Base-by-base conservation (phyloP, 2,329 filamentous ascomycete species). In the Penicillium sp. region DNA sequence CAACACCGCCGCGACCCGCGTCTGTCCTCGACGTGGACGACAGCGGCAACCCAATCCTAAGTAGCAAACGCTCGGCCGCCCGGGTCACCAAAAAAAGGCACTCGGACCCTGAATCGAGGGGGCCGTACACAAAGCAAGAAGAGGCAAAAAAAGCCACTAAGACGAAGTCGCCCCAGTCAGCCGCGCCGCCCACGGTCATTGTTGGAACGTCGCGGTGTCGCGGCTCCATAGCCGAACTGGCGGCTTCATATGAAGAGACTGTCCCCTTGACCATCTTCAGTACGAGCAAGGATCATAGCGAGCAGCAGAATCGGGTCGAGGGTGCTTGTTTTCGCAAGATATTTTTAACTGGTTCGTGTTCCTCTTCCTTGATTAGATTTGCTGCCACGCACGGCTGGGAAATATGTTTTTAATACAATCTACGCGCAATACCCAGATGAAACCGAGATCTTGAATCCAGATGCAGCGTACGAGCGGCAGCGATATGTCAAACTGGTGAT, bases 241-340 rank as follows among this genome's bases (percentile, higher is more conserved):
- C 35, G 3, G 21, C 54, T 6, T 26, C 54, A 7, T 56, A 56
- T 29, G 2, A 11, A 8, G 44, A 44, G 30, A 23, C 21, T 11
- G 7, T 17, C 6, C 5, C 44, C 7, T 35, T 56, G 17, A 56
- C 45, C 5, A 38, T 56, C 7, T 56, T 56, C 13, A 56, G 44
- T 9, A 48, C 54, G 44, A n/a, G 15, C 15, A 56, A 47, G 44
- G 54, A 56, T 30, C 26, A 56, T 7, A 56, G 41, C 44, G 54
- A 56, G 26, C 8, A 48, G 7, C 7, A 7, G 5, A 56, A 56
- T 21, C 2, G 13, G 23, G 31, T 56, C 15, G 23, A 56, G 9
- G 54, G 54, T 6, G 23, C 23, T 23, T 48, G 44, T 44, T 56
- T 56, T 48, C 54, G 45, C 29, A 56, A 56, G 54, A 48, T 56